Percentiles rank a stretch among this genome's conserved stretches.
Conservation (phyloP, 1,139 yeast genomes). For the Pichia sp. region DNA sequence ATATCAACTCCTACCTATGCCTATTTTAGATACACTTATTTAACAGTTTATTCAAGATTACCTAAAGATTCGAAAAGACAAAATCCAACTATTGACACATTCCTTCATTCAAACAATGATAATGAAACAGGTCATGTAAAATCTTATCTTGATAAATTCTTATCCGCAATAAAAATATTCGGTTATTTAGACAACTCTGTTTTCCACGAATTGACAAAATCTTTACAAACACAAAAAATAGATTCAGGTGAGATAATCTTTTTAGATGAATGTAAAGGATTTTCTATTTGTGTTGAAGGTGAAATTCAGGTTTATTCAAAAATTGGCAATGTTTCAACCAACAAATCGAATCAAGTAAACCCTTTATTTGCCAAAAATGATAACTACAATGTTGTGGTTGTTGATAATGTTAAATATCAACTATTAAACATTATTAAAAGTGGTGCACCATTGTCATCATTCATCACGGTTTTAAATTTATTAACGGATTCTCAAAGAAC, state of each 20-base stretch:
- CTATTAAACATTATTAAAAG: constrained; percentile 77
- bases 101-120: constrained; percentile 31
- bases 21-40: constrained; percentile 42
- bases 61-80: constrained; percentile 43
- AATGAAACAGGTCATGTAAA: constrained; percentile 37
- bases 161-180: constrained; percentile 86
- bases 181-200: constrained; percentile 89
- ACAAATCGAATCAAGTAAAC: constrained; percentile 12
- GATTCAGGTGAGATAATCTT: constrained; percentile 70
- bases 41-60: constrained; percentile 47
- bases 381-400: constrained; percentile 24
- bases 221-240: constrained; percentile 83
- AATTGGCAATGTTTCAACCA: constrained; percentile 29
- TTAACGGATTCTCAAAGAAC: constrained; percentile 40
- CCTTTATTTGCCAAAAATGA: constrained; percentile 20
- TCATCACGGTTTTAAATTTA: constrained; percentile 71
- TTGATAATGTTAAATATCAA: constrained; percentile 59
- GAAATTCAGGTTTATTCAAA: constrained; percentile 72
- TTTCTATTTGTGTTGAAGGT: constrained; percentile 93
- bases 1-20: constrained; percentile 30
- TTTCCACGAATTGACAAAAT: constrained; percentile 85
- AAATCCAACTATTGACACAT: constrained; percentile 40
- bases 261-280: constrained; percentile 64
- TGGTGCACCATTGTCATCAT: constrained; percentile 80
- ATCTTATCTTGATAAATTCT: constrained; percentile 78